Evolutionary conservation across 1,284 basidiomycete genomes (phyloP), one percentile per base, ranked within the genome.

Genomic region (Marasmius oreades): DNA sequence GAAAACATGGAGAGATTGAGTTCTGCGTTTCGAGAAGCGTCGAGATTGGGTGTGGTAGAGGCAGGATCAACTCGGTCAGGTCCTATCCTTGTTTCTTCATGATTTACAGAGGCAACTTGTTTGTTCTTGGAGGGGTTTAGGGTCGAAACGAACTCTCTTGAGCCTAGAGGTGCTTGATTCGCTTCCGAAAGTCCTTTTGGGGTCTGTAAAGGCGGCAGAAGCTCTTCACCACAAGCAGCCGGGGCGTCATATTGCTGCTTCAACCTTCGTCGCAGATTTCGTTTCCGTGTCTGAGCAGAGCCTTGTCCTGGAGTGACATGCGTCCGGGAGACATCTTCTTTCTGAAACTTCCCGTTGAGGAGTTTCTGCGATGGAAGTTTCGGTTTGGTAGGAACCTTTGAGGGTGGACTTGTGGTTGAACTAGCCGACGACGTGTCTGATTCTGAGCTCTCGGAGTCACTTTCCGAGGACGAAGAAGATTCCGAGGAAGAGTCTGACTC

Each of bases 241-340:
- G 34, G 42, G 18, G 53, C 45, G n/a, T 57, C 56, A 39, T 55
- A 67, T 59, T 70, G 59, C 11, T 73, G 74, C 60, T 81, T 82
- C 14, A 77, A 64, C 48, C 82, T 78, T n/a, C 86, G 75, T 34
- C 89, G 83, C 26, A 77, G 66, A 66, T 92, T 91, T 3, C 89
- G 81, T 34, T 73, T 76, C 10, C 79, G 84, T 0, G 89, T 91
- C n/a, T 80, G 69, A 0, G 78, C 67, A 67, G 86, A 90, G 5
- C 88, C 89, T 36, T 77, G 68, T 0, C 86, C 85, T 0, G 86
- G 86, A 0, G 86, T 84, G 16, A 86, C 77, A 51, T 57, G 43
- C 18, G 8, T 11, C 10, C 50, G 28, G 12, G 53, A 4, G 28
- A n/a, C 2, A 7, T 6, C 33, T 20, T 33, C 5, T 16, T 14